Percentiles rank a stretch among this genome's conserved stretches.
These are phyloP conservation scores for Exophiala sp. DNA, from an alignment of 2,329 filamentous ascomycete species.

Conservation along the genomic window DNA sequence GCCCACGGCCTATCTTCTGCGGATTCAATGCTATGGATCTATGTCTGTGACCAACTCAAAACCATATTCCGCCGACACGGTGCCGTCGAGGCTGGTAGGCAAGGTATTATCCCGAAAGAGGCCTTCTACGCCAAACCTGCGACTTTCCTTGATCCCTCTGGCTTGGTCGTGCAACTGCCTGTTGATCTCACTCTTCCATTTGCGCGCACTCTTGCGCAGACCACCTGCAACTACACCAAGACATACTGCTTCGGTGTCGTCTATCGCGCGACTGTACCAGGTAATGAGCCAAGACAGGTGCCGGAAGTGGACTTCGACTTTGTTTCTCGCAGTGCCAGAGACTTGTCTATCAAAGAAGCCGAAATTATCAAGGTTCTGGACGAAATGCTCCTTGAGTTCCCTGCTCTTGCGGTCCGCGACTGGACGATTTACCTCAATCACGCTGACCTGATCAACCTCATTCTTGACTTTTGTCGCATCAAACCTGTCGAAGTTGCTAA, in stretches of 20 bases:
- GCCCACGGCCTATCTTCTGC: conserved; percentile 29
- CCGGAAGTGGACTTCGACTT: conserved; percentile 96
- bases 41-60: conserved; percentile 67
- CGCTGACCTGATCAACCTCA: conserved; percentile 72
- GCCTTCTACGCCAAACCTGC: conserved; percentile 69
- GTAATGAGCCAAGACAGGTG: conserved; percentile 73
- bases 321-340: conserved; percentile 71
- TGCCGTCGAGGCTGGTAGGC: conserved; percentile 71
- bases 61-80: conserved; percentile 84
- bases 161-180: conserved; percentile 78
- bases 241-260: conserved; percentile 81
- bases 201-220: conserved; percentile 73
- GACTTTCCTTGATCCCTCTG: conserved; percentile 72
- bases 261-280: conserved; percentile 64
- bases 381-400: conserved; percentile 77
- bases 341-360: conserved; percentile 83
- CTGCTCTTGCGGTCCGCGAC: conserved; percentile 60
- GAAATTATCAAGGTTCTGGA: conserved; percentile 92
- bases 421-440: conserved; percentile 93
- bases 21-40: conserved; percentile 63
- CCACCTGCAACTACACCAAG: conserved; percentile 59
- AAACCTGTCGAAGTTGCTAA: conserved; percentile 60
- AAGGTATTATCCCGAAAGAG: conserved; percentile 74
- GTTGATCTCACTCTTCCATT: conserved; percentile 88
- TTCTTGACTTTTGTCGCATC: conserved; percentile 87